These are phyloP conservation scores for Boletus coccyginus DNA, from an alignment of 768 basidiomycete genomes.

Conservation along the genomic window DNA sequence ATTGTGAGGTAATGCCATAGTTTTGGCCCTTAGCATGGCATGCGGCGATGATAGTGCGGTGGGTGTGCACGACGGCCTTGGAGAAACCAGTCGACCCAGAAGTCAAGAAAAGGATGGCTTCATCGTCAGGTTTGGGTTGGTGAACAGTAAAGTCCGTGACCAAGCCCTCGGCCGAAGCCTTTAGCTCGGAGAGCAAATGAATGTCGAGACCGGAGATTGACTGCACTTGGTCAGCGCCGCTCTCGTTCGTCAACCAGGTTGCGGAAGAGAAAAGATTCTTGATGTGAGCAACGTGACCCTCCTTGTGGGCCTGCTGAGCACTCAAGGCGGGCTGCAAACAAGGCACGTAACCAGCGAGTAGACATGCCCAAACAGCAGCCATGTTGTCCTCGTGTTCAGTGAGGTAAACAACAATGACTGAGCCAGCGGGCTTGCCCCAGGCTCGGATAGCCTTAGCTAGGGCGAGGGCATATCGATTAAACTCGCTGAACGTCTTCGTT, in stretches of 20 bases:
- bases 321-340: constrained; percentile 33
- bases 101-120: constrained; percentile 36
- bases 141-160: constrained; percentile 16
- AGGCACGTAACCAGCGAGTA: constrained; percentile 31
- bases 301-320: constrained; percentile 32
- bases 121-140: constrained; percentile 24
- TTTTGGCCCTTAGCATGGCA: constrained; percentile 33
- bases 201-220: constrained; percentile 25
- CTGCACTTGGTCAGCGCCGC: constrained; percentile 23
- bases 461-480: constrained; percentile 14
- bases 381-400: constrained; percentile 35
- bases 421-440: constrained; percentile 26
- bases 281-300: constrained; percentile 28
- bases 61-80: constrained; percentile 40
- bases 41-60: constrained; percentile 36
- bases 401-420: constrained; percentile 29
- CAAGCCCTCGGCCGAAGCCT: constrained; percentile 8
- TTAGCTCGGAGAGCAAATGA: constrained; percentile 24
- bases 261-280: constrained; percentile 29
- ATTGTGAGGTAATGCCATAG: constrained; percentile 35
- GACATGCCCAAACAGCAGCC: constrained; percentile 31
- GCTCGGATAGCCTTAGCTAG: constrained; percentile 20
- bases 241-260: constrained; percentile 30
- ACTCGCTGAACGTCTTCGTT: constrained; percentile 23
- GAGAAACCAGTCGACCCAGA: constrained; percentile 46